These are phyloP conservation scores for Colletotrichum melonis DNA, from an alignment of 2,329 filamentous ascomycete genomes.

Conservation along the genomic window DNA sequence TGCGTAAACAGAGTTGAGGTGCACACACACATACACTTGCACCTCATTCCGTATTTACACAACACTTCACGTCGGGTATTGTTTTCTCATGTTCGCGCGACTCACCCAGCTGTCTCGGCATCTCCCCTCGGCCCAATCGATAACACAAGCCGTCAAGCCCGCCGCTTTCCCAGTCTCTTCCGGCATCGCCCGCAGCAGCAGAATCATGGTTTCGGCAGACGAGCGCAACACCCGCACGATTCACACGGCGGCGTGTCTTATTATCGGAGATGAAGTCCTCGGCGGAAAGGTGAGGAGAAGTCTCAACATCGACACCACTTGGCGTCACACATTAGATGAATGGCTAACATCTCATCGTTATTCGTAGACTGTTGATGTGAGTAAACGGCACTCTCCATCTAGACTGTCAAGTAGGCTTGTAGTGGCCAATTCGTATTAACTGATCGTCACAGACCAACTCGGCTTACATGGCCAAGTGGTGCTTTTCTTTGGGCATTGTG, in stretches of 20 bases:
- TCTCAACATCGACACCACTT: too few relatives aligned
- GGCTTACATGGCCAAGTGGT: conserved; percentile 73
- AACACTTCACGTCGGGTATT: not conserved
- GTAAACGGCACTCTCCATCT: conserved; percentile 33
- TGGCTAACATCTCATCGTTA: conserved; percentile 2
- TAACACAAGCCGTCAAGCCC: conserved; percentile 42
- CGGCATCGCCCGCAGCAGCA: conserved; percentile 38
- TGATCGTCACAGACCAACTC: conserved; percentile 67
- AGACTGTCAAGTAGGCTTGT: not conserved
- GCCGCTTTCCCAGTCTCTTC: conserved; percentile 32
- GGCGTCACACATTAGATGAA: not conserved
- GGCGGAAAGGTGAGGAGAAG: conserved; percentile 81
- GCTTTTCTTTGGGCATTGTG: conserved; percentile 71
- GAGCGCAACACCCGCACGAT: conserved; percentile 75
- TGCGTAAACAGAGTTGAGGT: not conserved
- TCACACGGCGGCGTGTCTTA: conserved; percentile 89
- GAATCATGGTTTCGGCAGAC: conserved; percentile 60
- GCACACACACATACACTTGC: not conserved
- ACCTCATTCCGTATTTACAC: not conserved
- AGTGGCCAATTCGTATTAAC: conserved; percentile 22
- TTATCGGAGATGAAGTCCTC: conserved; percentile 97
- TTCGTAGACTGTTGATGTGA: conserved; percentile 52
- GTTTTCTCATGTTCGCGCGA: conserved; percentile 76
- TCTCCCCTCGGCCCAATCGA: conserved; percentile 52
- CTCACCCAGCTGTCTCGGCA: conserved; percentile 80